These are phyloP conservation scores for Dryas drummondii DNA, from an alignment of 306 rosid species.

Conservation along the genomic window DNA sequence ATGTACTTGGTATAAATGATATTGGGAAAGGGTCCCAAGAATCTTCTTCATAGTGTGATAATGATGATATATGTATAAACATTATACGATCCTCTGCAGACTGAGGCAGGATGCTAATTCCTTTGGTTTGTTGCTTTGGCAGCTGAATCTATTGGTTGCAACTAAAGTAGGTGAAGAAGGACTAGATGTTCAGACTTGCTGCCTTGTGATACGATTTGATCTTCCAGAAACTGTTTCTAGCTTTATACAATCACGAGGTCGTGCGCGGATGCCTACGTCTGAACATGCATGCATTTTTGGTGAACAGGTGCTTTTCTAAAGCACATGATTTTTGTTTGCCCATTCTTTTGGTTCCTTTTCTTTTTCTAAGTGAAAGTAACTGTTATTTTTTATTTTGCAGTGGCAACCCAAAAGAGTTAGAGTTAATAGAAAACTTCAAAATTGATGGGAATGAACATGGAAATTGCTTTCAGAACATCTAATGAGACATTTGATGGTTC, in stretches of 20 bases:
- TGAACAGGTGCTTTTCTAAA: slow-evolving; percentile 68
- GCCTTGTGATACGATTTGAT: slow-evolving; percentile 92
- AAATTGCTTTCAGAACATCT: slow-evolving; percentile 60
- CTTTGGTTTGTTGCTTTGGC: slow-evolving; percentile 36
- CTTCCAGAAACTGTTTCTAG: slow-evolving; percentile 97
- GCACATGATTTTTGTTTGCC: slow-evolving; percentile 19
- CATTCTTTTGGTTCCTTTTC: slow-evolving; percentile 3
- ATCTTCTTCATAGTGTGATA: too few species aligned
- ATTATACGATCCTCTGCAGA: too few species aligned
- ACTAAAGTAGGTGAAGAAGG: slow-evolving; percentile 99
- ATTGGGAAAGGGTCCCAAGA: too few species aligned
- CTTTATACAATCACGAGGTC: slow-evolving; percentile 99
- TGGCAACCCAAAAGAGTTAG: slow-evolving; percentile 62
- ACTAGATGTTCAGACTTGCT: slow-evolving; percentile 95
- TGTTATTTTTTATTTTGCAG: slow-evolving; percentile 44
- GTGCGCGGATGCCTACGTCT: slow-evolving; percentile 90
- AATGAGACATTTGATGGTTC: slow-evolving; percentile 46
- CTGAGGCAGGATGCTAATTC: slow-evolving; percentile 6
- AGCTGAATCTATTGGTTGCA: slow-evolving; percentile 90
- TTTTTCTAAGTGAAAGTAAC: slow-evolving; percentile 19
- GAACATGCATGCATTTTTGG: slow-evolving; percentile 73
- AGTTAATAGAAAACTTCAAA: slow-evolving; percentile 53
- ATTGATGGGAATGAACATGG: slow-evolving; percentile 76
- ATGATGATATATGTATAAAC: too few species aligned
- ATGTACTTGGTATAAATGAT: too few species aligned